Base-by-base conservation (phyloP, 169 alveolate genomes). In the Toxoplasma gondii region DNA sequence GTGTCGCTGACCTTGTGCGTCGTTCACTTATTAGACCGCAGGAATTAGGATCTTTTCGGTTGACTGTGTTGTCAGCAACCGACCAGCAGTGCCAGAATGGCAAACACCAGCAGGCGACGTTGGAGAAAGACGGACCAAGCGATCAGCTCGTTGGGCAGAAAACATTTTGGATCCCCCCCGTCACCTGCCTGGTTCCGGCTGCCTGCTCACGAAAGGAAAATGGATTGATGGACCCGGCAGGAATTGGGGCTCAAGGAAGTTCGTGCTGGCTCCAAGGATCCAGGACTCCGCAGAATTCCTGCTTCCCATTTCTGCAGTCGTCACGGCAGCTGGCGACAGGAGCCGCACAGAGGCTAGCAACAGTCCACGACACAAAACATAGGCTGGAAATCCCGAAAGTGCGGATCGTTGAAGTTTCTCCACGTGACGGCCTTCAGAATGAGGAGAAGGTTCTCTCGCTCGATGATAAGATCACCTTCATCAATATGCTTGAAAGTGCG, bases 381-480 rank as follows among this genome's bases (percentile, higher is more conserved):
- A 4, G 41, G 27, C 36, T 27, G 41, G n/a, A 9, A n/a, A 69
- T 38, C 29, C 44, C 91, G 12, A 22, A 90, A 22, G 98, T 97
- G 19, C 96, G 96, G 91, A 93, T 97, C 31, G 98, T 97, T 41
- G 98, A 97, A 84, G 96, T 97, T 54, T 97, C 98, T 34, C 98
- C 98, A 19, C 93, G 98, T 86, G 98, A 97, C 93, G 98, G 98
- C 44, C 96, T 97, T 9, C 94, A 97, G 95, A 97, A 96, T 94
- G 98, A 97, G 92, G 94, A 95, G 91, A 74, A 84, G 24, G 81
- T 94, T 31, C 96, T 97, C 43, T 92, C 96, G 4, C 88, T 97
- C 54, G 96, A 91, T 10, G 92, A 91, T 31, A 97, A 97, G 94
- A 94, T 97, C 24, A 92, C 94, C 39, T 95, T 97, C 81, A 97